Evolutionary conservation across 306 rosid species (phyloP).

Genomic region (Gynostemma pentaphyllum): DNA sequence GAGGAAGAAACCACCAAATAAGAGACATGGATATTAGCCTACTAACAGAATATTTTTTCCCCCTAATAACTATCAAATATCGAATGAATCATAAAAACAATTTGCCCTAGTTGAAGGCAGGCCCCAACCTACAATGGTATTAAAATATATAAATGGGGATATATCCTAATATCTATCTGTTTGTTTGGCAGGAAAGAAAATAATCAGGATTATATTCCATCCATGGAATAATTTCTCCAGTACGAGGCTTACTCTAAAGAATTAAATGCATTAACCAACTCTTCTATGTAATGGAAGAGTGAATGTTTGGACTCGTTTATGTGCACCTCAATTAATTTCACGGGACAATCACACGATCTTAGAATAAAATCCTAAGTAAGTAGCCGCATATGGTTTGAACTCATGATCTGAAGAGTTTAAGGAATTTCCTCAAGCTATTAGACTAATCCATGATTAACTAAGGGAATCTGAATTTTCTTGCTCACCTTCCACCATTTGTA

Average conservation of each 20-base stretch:
- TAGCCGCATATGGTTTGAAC: too few relatives aligned
- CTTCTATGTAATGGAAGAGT: constrained; percentile 5
- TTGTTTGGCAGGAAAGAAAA: not conserved
- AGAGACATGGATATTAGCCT: not conserved
- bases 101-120: too few relatives aligned
- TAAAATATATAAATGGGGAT: not conserved
- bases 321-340: too few relatives aligned
- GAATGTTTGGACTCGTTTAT: too few relatives aligned
- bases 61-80: not conserved
- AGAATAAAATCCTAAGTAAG: too few relatives aligned
- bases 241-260: not conserved
- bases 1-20: constrained; percentile 2
- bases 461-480: not conserved
- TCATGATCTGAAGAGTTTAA: too few relatives aligned
- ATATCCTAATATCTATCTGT: not conserved
- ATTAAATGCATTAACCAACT: not conserved
- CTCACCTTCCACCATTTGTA: constrained; percentile 8
- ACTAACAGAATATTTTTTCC: not conserved
- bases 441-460: too few relatives aligned
- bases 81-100: too few relatives aligned
- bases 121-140: not conserved
- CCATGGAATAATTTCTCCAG: constrained; percentile 3
- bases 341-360: too few relatives aligned
- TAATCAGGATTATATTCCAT: not conserved
- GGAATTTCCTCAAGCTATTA: too few relatives aligned